Base-by-base conservation (phyloP, 2,329 filamentous ascomycete species). In the Madurella fahalii region DNA sequence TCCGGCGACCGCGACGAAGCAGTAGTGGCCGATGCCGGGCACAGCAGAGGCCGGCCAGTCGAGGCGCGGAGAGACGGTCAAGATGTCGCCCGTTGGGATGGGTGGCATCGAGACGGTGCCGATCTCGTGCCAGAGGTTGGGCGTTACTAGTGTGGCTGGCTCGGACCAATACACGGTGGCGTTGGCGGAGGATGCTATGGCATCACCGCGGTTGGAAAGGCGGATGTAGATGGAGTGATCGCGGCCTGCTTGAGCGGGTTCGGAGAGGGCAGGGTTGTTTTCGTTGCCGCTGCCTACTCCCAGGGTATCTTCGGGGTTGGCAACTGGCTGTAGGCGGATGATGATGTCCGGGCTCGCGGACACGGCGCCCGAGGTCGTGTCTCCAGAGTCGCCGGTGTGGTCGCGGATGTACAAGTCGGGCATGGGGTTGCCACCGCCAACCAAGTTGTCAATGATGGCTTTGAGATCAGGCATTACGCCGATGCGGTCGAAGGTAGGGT, bases 391-490 rank as follows among this genome's bases (percentile, higher is more conserved):
- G 39, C 32, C 39, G 39, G 50, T 40, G 31, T 54, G 25, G 47
- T 57, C 54, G 43, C 54, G 47, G 18, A 54, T 40, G 47, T 57
- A 54, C 17, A 54, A 9, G 43, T 57, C 54, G 9, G 47, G 15
- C 18, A 50, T 47, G 16, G 39, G 17, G 43, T 39, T 37, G 20
- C n/a, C 40, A 30, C 17, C n/a, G 30, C 13, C 9, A 32, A 51
- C 47, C 12, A 47, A 12, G 18, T 12, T 31, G 46, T 61, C 54
- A 46, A 59, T 54, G 39, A 61, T 55, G 15, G 18, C 16, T 31
- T 48, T 47, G 18, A 61, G 44, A 34, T 61, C 50, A 8, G 59
- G 59, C 55, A 54, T 46, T 5, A 58, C 53, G 13, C 59, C 54
- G 37, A 61, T 59, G 39, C 54, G 49, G 49, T 61, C 57, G 8